Evolutionary conservation across 805 yeast species (phyloP), one percentile per base, ranked within the genome.

Genomic region (Brettanomyces sp.): DNA sequence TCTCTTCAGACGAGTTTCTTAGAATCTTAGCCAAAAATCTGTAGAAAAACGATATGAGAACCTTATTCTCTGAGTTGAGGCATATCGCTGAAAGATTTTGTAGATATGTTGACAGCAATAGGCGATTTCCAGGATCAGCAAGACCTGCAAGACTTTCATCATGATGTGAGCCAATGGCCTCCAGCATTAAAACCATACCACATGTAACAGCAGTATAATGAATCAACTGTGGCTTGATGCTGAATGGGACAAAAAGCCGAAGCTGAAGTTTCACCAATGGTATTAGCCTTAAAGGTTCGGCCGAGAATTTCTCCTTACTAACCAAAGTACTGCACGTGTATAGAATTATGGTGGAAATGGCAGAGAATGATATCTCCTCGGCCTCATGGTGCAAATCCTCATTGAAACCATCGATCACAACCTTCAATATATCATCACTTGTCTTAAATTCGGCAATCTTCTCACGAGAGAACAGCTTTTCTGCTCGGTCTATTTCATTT

Each of bases 11-110:
- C 32, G 80, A 62, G 21, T 74, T 58, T 7, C 83, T 73, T 52
- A 91, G 64, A 2, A 86, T 56, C 52, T 80, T 79, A 1, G 85
- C 79, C 34, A 87, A 62, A 39, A 86, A 65, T 0, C 90, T 80
- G 54, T 79, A 76, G 9, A 73, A 67, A 30, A 77, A 66, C 52
- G 47, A 52, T 9, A 43, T 43, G 18, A 55, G n/a, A 11, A 18
- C 25, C 4, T 38, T 61, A 57, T 52, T 39, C 7, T 41, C 34
- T 3, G 49, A 47, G 41, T 50, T 52, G n/a, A 50, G 40, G 6
- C 50, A 45, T n/a, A 60, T 40, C 8, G 55, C 46, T 3, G 58
- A 43, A 21, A 58, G 33, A 36, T 48, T 58, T 40, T 60, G 65
- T 11, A 61, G 42, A 39, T 56, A 56, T 2, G 60, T 51, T n/a